These are phyloP conservation scores for Boletus subcaerulescens DNA, from an alignment of 768 basidiomycete genomes.

Conservation along the genomic window DNA sequence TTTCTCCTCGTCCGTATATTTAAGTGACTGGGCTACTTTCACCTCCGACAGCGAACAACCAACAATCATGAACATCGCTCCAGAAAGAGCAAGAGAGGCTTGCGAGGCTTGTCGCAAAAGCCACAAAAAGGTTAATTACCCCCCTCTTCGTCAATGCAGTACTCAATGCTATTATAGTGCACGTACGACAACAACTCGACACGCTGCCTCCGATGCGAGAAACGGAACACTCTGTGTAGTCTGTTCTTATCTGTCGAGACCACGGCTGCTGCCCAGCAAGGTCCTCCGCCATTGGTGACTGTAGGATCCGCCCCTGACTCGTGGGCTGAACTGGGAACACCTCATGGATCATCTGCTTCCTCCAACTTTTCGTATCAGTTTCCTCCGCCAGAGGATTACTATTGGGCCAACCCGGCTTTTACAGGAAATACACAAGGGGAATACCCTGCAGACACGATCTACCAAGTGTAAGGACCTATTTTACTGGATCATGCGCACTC, in stretches of 20 bases:
- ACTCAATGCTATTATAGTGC: constrained; percentile 15
- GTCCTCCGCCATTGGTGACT: background rate
- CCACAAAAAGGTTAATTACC: constrained; percentile 21
- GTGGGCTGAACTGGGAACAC: constrained; percentile 5
- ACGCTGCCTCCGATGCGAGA: constrained; percentile 18
- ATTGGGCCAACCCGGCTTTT: background rate
- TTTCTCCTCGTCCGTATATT: constrained; percentile 16
- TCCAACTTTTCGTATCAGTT: background rate
- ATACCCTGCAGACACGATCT: constrained; percentile 6
- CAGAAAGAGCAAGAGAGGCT: constrained; percentile 27
- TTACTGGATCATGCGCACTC: background rate
- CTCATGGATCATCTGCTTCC: constrained; percentile 1
- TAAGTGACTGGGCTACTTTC: constrained; percentile 6
- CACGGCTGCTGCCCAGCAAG: constrained; percentile 3
- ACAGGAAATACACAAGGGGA: background rate
- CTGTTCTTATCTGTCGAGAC: constrained; percentile 11
- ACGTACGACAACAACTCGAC: constrained; percentile 12
- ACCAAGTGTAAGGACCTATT: constrained; percentile 8
- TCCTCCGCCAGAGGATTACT: background rate
- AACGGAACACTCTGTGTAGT: constrained; percentile 11
- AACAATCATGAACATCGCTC: constrained; percentile 15
- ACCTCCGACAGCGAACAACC: background rate
- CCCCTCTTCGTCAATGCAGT: background rate
- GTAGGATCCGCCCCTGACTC: background rate
- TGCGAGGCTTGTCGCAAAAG: constrained; percentile 24